phyloP scores from a whole-genome alignment of 1,284 basidiomycete genomes.

The Leccinum insolens region DNA sequence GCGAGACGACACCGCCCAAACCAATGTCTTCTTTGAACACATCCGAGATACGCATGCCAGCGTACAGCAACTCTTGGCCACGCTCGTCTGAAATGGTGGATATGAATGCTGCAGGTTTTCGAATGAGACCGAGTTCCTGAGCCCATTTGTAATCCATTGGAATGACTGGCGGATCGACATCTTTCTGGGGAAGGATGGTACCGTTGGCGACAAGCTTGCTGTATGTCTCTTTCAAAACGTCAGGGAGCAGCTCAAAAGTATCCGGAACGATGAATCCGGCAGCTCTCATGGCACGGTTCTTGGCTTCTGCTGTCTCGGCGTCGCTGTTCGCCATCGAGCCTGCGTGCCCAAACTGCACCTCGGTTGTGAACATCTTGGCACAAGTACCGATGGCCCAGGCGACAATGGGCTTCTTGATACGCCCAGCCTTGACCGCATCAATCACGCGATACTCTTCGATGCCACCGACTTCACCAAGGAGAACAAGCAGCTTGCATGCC shows the following conservation, averaged over 20 bases:
- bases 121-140: slow-evolving; percentile 96
- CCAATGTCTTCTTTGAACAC: slow-evolving; percentile 99
- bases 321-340: slow-evolving; percentile 99
- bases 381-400: slow-evolving; percentile 99
- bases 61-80: slow-evolving; percentile 97
- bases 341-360: slow-evolving; percentile 99
- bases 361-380: slow-evolving; percentile 99
- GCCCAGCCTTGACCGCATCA: slow-evolving; percentile 92
- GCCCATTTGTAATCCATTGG: slow-evolving; percentile 99
- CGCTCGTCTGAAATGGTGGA: slow-evolving; percentile 99
- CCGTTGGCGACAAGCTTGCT: slow-evolving; percentile 79
- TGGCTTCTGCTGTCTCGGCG: slow-evolving; percentile 95
- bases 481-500: slow-evolving; percentile 98
- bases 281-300: slow-evolving; percentile 94
- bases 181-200: slow-evolving; percentile 70
- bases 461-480: slow-evolving; percentile 98
- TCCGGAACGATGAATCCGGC: slow-evolving; percentile 98
- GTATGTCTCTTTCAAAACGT: slow-evolving; percentile 85
- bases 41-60: slow-evolving; percentile 98
- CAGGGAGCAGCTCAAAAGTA: slow-evolving; percentile 96
- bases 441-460: slow-evolving; percentile 99
- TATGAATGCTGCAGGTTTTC: slow-evolving; percentile 99
- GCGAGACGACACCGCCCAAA: slow-evolving; percentile 93
- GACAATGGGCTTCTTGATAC: slow-evolving; percentile 98
- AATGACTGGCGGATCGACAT: slow-evolving; percentile 92